Percentiles rank a stretch among this genome's conserved stretches.
Conservation (phyloP, 2,329 filamentous ascomycete species). For the Fusarium graminum region DNA sequence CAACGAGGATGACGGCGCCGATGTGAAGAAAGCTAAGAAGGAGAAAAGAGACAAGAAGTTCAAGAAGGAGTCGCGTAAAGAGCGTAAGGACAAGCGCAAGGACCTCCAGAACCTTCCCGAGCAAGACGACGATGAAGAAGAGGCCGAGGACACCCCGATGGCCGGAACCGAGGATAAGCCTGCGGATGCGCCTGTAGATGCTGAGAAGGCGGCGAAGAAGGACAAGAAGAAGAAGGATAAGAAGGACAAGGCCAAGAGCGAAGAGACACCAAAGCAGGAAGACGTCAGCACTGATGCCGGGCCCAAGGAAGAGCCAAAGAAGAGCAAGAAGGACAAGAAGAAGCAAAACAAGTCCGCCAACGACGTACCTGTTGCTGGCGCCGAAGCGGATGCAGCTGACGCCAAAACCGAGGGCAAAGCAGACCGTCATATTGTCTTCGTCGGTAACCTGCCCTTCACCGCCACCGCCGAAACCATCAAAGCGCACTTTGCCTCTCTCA, state of each 20-base stretch:
- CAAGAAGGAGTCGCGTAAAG: conserved; percentile 54
- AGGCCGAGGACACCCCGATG: conserved; percentile 44
- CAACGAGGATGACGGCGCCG: conserved; percentile 47
- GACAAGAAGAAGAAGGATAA: conserved; percentile 50
- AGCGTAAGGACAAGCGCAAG: conserved; percentile 58
- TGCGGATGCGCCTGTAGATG: conserved; percentile 31
- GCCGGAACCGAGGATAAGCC: conserved; percentile 45
- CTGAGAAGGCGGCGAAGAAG: conserved; percentile 46
- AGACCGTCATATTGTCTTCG: conserved; percentile 53
- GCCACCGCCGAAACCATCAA: conserved; percentile 78
- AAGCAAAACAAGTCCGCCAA: conserved; percentile 46
- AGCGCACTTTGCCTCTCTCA: conserved; percentile 82
- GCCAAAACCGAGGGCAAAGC: conserved; percentile 40
- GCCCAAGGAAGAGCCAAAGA: conserved; percentile 52
- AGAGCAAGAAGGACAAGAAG: conserved; percentile 51
- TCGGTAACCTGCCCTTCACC: conserved; percentile 87
- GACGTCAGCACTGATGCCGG: conserved; percentile 37
- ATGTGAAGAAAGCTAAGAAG: conserved; percentile 53
- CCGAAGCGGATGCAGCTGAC: conserved; percentile 34
- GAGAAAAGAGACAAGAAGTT: conserved; percentile 54
- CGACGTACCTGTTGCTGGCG: conserved; percentile 16
- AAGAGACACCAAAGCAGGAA: conserved; percentile 26
- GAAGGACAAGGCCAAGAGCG: conserved; percentile 46
- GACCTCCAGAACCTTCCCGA: conserved; percentile 56
- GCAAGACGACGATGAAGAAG: conserved; percentile 47